Percentiles rank a stretch among this genome's conserved stretches.
These are phyloP conservation scores for Parietichytrium sp. DNA, from an alignment of 108 stramenopile genomes.

Conservation along the genomic window DNA sequence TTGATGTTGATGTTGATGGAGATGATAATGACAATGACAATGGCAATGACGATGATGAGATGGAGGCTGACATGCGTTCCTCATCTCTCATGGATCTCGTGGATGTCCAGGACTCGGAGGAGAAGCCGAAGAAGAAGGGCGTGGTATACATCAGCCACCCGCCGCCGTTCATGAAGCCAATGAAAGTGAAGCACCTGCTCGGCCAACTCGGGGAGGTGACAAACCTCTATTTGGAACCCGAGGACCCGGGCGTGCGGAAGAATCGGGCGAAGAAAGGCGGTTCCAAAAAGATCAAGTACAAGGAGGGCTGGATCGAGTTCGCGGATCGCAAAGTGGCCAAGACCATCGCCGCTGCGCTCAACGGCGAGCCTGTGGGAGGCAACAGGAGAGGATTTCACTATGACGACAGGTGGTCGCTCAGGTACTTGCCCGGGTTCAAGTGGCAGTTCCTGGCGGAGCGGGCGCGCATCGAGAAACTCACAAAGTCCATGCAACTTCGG, in stretches of 20 bases:
- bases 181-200: conserved; percentile 84
- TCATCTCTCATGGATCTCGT: too few species aligned
- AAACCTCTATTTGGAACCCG: conserved; percentile 85
- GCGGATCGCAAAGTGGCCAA: conserved; percentile 82
- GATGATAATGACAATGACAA: conserved; percentile 12
- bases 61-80: conserved; percentile 36
- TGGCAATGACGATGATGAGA: conserved; percentile 25
- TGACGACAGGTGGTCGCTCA: conserved; percentile 89
- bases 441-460: conserved; percentile 96
- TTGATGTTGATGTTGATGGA: not conserved
- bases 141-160: conserved; percentile 89
- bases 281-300: conserved; percentile 77
- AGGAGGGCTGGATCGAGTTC: conserved; percentile 95
- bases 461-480: conserved; percentile 88
- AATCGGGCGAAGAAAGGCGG: conserved; percentile 69
- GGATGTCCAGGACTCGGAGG: not conserved
- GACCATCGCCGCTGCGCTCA: conserved; percentile 72
- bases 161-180: conserved; percentile 91
- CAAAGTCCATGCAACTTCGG: conserved; percentile 81
- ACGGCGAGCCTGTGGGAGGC: conserved; percentile 74
- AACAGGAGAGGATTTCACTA: conserved; percentile 48
- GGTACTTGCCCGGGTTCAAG: conserved; percentile 86
- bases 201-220: conserved; percentile 82
- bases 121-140: conserved; percentile 68
- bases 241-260: conserved; percentile 76